phyloP scores from a whole-genome alignment of 73 alveolate species.

The Tetrahymena malaccensis region DNA sequence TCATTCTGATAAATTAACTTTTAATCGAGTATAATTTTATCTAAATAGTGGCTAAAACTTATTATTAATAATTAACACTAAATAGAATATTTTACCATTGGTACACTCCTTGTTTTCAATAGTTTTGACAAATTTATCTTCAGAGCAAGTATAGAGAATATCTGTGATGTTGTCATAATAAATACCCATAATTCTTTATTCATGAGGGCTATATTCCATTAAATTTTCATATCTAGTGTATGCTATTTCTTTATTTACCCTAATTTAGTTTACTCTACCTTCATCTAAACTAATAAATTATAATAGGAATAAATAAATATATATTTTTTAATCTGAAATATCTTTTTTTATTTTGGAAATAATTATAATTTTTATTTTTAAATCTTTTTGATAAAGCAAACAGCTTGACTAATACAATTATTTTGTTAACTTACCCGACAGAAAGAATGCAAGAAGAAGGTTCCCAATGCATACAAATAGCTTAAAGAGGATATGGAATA shows the following conservation, averaged over 20 bases:
- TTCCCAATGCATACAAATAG: slow-evolving; percentile 43
- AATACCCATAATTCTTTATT: slow-evolving; percentile 40
- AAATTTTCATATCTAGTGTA: slow-evolving; percentile 24
- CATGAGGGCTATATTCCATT: slow-evolving; percentile 25
- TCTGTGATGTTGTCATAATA: slow-evolving; percentile 27
- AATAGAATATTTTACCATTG: neutral
- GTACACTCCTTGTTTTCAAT: neutral
- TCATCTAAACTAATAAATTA: slow-evolving; percentile 22
- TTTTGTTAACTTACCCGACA: slow-evolving; percentile 10
- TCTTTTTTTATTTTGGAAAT: neutral
- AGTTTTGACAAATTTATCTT: neutral
- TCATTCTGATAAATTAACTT: no score
- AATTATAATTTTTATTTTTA: neutral
- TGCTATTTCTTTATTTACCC: slow-evolving; percentile 4
- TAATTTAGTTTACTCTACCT: slow-evolving; percentile 17
- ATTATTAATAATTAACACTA: no score
- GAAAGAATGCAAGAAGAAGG: slow-evolving; percentile 18
- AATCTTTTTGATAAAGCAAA: neutral
- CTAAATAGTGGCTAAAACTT: no score
- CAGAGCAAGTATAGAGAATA: slow-evolving; percentile 25
- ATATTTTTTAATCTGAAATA: no score
- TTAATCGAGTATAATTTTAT: no score
- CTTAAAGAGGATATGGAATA: slow-evolving; percentile 37
- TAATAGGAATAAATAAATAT: no score
- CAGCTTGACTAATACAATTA: neutral